A percentile compares a stretch with the other conserved stretches of the same genome.
Evolutionary conservation across 345 rosid genomes (phyloP).

Genomic region (Populus davidiana): DNA sequence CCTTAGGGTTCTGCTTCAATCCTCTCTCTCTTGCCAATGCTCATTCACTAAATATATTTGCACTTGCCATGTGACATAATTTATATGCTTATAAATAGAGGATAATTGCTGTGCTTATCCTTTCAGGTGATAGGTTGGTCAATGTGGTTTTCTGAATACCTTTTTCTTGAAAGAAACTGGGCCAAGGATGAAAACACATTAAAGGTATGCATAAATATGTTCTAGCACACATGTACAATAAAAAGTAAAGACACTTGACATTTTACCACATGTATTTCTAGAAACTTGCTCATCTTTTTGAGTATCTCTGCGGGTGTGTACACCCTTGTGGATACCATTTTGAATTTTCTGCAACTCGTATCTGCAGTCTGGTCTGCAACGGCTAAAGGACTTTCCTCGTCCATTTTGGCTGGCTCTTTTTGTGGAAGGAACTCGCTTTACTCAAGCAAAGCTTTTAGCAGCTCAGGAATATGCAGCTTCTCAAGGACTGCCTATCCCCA

Average conservation of each 20-base stretch:
- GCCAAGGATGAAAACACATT: constrained; percentile 90
- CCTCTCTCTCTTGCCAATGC: neutral
- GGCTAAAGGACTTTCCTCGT: constrained; percentile 73
- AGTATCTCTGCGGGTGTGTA: neutral
- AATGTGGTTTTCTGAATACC: constrained; percentile 99
- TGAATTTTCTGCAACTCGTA: constrained; percentile 1
- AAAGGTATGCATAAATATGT: constrained; percentile 38
- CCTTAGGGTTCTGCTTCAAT: neutral
- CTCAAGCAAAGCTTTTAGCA: constrained; percentile 92
- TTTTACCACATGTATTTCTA: neutral
- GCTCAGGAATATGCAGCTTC: constrained; percentile 96
- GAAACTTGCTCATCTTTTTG: neutral
- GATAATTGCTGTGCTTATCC: constrained; percentile 3
- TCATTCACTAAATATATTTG: neutral
- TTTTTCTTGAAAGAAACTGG: constrained; percentile 91
- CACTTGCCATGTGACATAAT: neutral
- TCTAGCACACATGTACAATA: neutral
- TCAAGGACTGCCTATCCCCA: constrained; percentile 76
- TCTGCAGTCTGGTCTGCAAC: constrained; percentile 83
- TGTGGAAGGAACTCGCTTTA: constrained; percentile 98
- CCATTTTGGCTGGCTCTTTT: constrained; percentile 99
- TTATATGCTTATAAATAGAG: neutral
- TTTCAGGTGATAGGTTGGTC: constrained; percentile 99
- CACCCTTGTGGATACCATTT: neutral
- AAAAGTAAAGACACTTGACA: neutral